Base-by-base conservation (phyloP, 106 monocot species). In the Allium fistulosum region DNA sequence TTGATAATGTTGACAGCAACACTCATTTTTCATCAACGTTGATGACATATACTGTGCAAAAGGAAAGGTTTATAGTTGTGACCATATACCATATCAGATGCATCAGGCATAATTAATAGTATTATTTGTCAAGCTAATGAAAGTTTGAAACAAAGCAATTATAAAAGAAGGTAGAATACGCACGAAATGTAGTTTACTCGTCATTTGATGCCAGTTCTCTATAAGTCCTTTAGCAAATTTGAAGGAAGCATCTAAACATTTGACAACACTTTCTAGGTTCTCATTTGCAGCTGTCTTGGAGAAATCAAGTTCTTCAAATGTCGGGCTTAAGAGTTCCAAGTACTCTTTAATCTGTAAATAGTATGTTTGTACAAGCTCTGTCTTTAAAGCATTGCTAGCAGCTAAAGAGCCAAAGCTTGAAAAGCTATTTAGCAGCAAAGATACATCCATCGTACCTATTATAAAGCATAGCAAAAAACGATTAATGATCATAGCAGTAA, bases 131-230 rank as follows among this genome's bases (percentile, higher is more conserved):
- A 37, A 37, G 2, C 37, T 37, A 37, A 37, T 37, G 37, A 5
- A 37, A 37, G 37, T 37, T 37, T 4, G 37, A 37, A 37, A 37
- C 37, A 2, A 37, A 37, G 37, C 47, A 28, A 49, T 16, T 48
- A 37, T n/a, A 8, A 65, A 46, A 18, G 17, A 17, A 49, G 52
- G 26, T 67, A 27, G 53, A 8, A 72, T 37, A 75, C 88, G 52
- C 83, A 97, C 96, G 77, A 89, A 87, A 73, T 88, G 86, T 62
- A 92, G 53, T 86, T 86, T 97, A 71, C 97, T 92, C 79, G 63
- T 87, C 86, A 86, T 78, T 60, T 74, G 78, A 26, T 92, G 72
- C 92, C 97, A 97, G 74, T 71, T 71, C 62, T 74, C 77, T 63
- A 85, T n/a, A 61, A 89, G 80, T 68, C 78, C 86, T 57, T 37